A percentile compares a stretch with the other conserved stretches of the same genome.
Conservation (phyloP, 1,139 yeast species). For the Barnettozyma hawaiiensis region DNA sequence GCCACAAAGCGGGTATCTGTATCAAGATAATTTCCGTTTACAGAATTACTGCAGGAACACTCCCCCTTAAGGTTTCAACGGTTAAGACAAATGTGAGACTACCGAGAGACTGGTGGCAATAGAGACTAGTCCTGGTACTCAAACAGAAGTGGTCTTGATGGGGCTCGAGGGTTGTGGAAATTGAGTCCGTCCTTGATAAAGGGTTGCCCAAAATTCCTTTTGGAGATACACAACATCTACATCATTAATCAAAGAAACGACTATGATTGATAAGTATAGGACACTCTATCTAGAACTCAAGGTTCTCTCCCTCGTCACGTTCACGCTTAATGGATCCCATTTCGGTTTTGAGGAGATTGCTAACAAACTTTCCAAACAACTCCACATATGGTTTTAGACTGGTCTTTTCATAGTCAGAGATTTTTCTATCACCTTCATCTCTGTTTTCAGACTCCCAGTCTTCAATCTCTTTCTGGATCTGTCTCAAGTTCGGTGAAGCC, state of each 20-base stretch:
- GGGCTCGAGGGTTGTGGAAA: background rate
- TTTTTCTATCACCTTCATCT: slow-evolving; percentile 23
- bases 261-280: background rate
- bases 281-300: slow-evolving; percentile 25
- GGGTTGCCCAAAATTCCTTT: background rate
- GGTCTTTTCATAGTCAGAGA: slow-evolving; percentile 57
- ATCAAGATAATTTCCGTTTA: background rate
- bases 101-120: background rate
- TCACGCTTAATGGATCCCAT: slow-evolving; percentile 39
- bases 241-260: background rate
- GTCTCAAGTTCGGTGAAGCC: slow-evolving; percentile 69
- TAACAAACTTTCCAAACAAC: slow-evolving; percentile 62
- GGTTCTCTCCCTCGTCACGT: slow-evolving; percentile 29
- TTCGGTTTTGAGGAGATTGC: slow-evolving; percentile 51
- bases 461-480: slow-evolving; percentile 41
- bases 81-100: background rate
- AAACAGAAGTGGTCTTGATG: too few species aligned
- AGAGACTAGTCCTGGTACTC: background rate
- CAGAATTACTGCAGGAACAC: background rate
- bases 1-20: background rate
- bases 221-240: background rate
- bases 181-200: background rate
- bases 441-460: slow-evolving; percentile 33
- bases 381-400: slow-evolving; percentile 69
- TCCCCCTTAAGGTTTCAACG: background rate